Evolutionary conservation across 1,284 basidiomycete genomes (phyloP), one percentile per base, ranked within the genome.

Genomic region (Melampsora americana): DNA sequence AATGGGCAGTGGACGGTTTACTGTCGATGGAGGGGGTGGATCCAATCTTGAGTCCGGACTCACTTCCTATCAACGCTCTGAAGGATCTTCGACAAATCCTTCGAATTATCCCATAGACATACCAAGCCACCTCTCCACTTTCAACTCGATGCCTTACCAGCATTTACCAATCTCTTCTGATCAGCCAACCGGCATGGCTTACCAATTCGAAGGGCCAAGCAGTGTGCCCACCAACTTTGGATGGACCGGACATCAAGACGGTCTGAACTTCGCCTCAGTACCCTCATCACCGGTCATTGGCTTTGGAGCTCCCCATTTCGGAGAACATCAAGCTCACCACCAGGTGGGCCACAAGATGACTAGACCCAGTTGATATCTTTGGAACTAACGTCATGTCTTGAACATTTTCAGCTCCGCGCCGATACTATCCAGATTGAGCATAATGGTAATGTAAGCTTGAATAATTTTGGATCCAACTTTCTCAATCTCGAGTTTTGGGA

Each of bases 11-110:
- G 72, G 72, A 23, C 46, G 72, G 16, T 74, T 74, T 20, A 74
- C 72, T 5, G 72, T 74, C 72, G 72, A 74, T 56, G 64, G 72
- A 59, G 72, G 72, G 4, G 72, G 72, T 44, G 65, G 70, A 28
- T 56, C 53, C 53, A 28, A 28, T 56, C 26, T 56, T 56, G 53
- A 56, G 26, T n/a, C n/a, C 28, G 48, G 9, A 39, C 20, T 20
- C 20, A 39, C 67, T 59, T 9, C 67, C 42, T 26, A 1, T 1
- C 67, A 16, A 69, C 53, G 53, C 23, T 28, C 28, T 4, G 44
- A n/a, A 28, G 18, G 53, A 30, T 39, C 44, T 39, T 35, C 18
- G 9, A 23, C 11, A 44, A 44, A 68, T 28, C 28, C 35, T 30
- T 67, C 66, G 30, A 16, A 18, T 11, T 67, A 32, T n/a, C 50